Percentiles rank a stretch among this genome's conserved stretches.
Conservation (phyloP, 163 green algal species). For the Scenedesmus sp. region DNA sequence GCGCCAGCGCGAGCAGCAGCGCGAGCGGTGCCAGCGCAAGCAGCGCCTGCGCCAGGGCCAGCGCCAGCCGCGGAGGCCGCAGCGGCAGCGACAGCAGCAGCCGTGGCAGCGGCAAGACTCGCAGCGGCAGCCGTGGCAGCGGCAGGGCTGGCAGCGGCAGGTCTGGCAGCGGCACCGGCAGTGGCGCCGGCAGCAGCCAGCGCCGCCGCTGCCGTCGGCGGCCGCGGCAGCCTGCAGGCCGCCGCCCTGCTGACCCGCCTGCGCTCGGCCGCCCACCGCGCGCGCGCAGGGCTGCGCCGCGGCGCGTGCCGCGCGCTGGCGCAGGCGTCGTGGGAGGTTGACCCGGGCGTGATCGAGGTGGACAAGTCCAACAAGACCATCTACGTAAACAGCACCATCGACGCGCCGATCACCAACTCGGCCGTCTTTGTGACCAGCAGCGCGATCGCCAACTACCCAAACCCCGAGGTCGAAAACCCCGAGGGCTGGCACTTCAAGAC, state of each 20-base stretch:
- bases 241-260: neutral
- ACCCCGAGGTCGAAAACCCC: slow-evolving; percentile 17
- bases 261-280: neutral
- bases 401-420: neutral
- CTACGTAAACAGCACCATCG: neutral
- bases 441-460: slow-evolving; percentile 1
- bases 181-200: neutral
- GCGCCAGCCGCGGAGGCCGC: no score
- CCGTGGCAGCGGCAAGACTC: neutral
- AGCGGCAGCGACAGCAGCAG: neutral
- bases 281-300: neutral
- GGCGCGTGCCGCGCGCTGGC: neutral
- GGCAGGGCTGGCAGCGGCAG: neutral
- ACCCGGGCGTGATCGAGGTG: neutral
- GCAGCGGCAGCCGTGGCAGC: neutral
- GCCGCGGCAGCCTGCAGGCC: no score
- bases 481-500: slow-evolving; percentile 22
- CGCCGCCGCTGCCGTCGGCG: no score
- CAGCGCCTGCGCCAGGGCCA: neutral
- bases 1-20: no score
- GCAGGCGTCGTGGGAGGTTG: neutral
- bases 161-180: neutral
- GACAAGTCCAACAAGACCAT: neutral
- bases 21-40: neutral
- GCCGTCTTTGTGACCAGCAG: neutral